Conservation (phyloP, 1,284 basidiomycete species). For the Thelephora terrestris region DNA sequence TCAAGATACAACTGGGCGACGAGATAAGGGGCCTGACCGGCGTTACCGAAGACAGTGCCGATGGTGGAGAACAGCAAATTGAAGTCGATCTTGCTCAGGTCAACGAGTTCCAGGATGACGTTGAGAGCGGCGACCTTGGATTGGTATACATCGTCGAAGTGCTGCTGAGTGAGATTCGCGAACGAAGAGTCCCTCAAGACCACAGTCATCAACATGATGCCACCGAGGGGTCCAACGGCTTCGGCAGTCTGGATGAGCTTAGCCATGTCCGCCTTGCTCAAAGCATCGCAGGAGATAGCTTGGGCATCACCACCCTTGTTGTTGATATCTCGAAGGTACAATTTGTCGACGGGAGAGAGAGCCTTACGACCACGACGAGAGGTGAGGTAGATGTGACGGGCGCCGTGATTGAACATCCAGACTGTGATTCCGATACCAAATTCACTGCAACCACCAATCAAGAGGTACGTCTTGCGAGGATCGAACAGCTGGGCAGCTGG, state of each 20-base stretch:
- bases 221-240: conserved; percentile 15
- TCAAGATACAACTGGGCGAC: conserved; percentile 23
- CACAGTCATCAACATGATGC: conserved; percentile 23
- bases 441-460: conserved; percentile 21
- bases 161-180: conserved; percentile 22
- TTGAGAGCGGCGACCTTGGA: conserved; percentile 22
- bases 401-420: conserved; percentile 22
- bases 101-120: conserved; percentile 10
- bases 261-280: conserved; percentile 12
- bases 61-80: conserved; percentile 23
- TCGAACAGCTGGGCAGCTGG: conserved; percentile 19
- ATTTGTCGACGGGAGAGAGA: conserved; percentile 17
- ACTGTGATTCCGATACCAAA: conserved; percentile 23
- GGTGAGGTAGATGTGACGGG: conserved; percentile 22
- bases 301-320: conserved; percentile 14
- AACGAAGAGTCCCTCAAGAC: conserved; percentile 23
- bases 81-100: conserved; percentile 21
- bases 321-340: conserved; percentile 19
- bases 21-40: conserved; percentile 23
- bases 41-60: conserved; percentile 23
- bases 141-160: conserved; percentile 21
- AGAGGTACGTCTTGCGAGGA: conserved; percentile 21
- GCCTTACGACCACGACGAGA: conserved; percentile 20
- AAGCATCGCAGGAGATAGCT: conserved; percentile 18
- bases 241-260: conserved; percentile 15